phyloP scores from a whole-genome alignment of 768 basidiomycete genomes.

The Lentinula edodes region DNA sequence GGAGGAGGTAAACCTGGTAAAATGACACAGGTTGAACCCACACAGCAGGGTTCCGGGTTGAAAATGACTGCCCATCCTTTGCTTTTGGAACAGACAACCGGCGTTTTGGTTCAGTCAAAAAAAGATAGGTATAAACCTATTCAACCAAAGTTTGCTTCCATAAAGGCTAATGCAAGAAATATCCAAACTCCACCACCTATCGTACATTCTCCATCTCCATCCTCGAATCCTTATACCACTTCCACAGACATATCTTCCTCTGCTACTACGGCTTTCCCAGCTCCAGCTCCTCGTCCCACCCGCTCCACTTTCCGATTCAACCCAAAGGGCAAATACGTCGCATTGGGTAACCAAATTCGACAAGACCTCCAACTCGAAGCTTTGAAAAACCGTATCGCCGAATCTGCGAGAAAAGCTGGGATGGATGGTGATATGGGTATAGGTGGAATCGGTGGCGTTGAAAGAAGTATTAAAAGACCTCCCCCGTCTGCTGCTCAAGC shows the following conservation, averaged over 20 bases:
- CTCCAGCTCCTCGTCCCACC: too few species aligned
- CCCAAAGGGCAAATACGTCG: slow-evolving; percentile 87
- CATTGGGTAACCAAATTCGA: slow-evolving; percentile 63
- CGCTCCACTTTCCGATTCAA: slow-evolving; percentile 69
- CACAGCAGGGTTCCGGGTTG: slow-evolving; percentile 76
- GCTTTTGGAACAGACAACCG: slow-evolving; percentile 61
- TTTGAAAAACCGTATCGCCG: slow-evolving; percentile 88
- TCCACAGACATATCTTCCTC: slow-evolving; percentile 29
- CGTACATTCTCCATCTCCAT: slow-evolving; percentile 23
- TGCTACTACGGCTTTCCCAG: too few species aligned
- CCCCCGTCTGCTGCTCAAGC: slow-evolving; percentile 67
- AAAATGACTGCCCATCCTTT: slow-evolving; percentile 91
- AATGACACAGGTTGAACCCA: slow-evolving; percentile 38
- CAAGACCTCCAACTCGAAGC: slow-evolving; percentile 82
- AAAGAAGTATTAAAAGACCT: slow-evolving; percentile 83
- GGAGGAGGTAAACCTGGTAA: slow-evolving; percentile 14
- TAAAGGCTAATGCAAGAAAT: slow-evolving; percentile 85
- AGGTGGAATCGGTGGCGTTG: slow-evolving; percentile 18
- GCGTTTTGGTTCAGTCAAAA: slow-evolving; percentile 56
- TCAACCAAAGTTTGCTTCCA: slow-evolving; percentile 98
- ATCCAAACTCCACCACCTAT: slow-evolving; percentile 54
- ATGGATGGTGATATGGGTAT: slow-evolving; percentile 90
- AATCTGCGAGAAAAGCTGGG: slow-evolving; percentile 89
- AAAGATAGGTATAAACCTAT: slow-evolving; percentile 96
- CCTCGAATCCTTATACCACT: slow-evolving; percentile 75